phyloP scores from a whole-genome alignment of 1,284 basidiomycete species.

The Kwoniella shivajii region DNA sequence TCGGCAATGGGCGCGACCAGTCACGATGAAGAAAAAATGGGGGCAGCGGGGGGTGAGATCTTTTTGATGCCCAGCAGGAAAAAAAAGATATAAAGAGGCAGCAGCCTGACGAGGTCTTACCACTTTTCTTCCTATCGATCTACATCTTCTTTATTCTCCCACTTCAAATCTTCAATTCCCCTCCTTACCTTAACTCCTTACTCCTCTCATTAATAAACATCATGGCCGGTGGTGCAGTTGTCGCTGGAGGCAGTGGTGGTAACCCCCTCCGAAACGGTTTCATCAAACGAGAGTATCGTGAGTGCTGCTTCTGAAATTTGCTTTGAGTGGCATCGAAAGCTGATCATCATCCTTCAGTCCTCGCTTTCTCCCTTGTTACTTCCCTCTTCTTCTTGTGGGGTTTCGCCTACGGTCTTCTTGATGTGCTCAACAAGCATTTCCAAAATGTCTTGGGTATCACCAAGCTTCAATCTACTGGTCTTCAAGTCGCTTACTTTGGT shows the following conservation, averaged over 20 bases:
- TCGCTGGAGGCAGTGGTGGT: constrained; percentile 32
- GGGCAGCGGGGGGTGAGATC: not conserved
- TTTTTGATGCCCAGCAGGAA: not conserved
- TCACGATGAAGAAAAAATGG: not conserved
- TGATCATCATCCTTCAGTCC: constrained; percentile 22
- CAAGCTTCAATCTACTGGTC: constrained; percentile 75
- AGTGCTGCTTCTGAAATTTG: constrained; percentile 9
- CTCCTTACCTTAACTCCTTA: not conserved
- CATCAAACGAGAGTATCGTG: constrained; percentile 42
- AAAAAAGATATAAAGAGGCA: constrained; percentile 16
- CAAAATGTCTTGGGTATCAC: constrained; percentile 70
- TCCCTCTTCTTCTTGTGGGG: constrained; percentile 78
- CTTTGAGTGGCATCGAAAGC: constrained; percentile 9
- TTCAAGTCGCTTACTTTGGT: constrained; percentile 80
- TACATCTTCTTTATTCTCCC: not conserved
- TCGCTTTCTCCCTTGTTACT: constrained; percentile 70
- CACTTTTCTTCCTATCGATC: not conserved
- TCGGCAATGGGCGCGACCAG: not conserved
- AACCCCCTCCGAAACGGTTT: constrained; percentile 45
- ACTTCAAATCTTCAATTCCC: not conserved
- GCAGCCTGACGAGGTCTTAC: not conserved
- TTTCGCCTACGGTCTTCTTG: constrained; percentile 67
- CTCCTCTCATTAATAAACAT: constrained; percentile 13
- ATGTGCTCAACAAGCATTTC: constrained; percentile 76
- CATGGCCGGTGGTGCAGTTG: constrained; percentile 51